phyloP scores from a whole-genome alignment of 371 early-diverging fungal species.

The Saksenaea oblongispora region DNA sequence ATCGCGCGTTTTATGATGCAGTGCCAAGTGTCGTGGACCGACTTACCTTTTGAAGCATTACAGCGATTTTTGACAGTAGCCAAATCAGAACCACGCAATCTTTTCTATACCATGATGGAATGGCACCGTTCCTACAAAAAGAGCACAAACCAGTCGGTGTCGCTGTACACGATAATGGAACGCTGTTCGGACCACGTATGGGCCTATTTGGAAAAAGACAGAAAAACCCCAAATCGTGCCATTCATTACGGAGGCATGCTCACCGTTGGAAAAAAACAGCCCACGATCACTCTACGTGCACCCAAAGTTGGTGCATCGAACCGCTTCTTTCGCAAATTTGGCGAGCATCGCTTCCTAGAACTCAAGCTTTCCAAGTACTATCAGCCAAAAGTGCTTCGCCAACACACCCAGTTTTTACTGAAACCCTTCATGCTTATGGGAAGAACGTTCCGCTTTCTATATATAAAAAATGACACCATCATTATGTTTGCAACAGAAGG shows the following conservation, averaged over 20 bases:
- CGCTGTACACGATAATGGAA: slow-evolving; percentile 22
- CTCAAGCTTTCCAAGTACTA: slow-evolving; percentile 20
- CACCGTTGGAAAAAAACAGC: slow-evolving; percentile 10
- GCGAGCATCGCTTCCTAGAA: slow-evolving; percentile 42
- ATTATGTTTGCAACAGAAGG: slow-evolving; percentile 49
- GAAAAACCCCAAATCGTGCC: slow-evolving; percentile 8
- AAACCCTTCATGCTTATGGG: slow-evolving; percentile 44
- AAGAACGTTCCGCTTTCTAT: slow-evolving; percentile 33
- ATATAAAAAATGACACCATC: slow-evolving; percentile 39
- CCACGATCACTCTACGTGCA: slow-evolving; percentile 21
- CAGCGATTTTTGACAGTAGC: slow-evolving; percentile 26
- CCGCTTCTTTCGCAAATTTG: slow-evolving; percentile 46
- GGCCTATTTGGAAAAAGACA: slow-evolving; percentile 16
- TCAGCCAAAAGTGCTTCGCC: slow-evolving; percentile 11
- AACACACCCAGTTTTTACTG: slow-evolving; percentile 18
- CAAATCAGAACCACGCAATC: slow-evolving; percentile 15
- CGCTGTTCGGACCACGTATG: slow-evolving; percentile 38
- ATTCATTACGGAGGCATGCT: slow-evolving; percentile 34
- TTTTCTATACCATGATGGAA: slow-evolving; percentile 31
- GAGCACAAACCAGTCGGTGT: neutral
- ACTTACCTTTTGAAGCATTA: slow-evolving; percentile 28
- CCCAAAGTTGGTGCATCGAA: slow-evolving; percentile 40
- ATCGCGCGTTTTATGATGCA: slow-evolving; percentile 31
- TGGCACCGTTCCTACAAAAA: slow-evolving; percentile 24
- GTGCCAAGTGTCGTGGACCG: slow-evolving; percentile 21